Conservation (phyloP, 2,329 filamentous ascomycete genomes). For the Dactylellina cionopaga region DNA sequence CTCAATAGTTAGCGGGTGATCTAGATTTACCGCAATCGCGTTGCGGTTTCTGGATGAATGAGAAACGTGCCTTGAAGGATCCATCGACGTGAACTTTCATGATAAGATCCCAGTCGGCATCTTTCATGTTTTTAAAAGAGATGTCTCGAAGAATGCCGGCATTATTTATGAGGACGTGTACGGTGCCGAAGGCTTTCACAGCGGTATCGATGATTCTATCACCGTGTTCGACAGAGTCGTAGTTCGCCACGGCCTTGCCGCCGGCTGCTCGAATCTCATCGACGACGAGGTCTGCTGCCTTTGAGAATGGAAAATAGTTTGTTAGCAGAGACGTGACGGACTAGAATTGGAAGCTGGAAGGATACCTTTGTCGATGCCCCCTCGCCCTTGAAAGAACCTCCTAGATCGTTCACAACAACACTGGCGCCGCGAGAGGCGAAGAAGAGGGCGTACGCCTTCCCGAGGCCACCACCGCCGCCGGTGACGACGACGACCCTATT, state of each 20-base stretch:
- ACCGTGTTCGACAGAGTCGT: constrained; percentile 91
- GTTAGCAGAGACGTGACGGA: background rate
- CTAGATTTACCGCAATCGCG: no score
- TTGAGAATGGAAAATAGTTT: constrained; percentile 16
- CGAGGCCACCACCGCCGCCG: constrained; percentile 82
- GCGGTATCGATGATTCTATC: constrained; percentile 93
- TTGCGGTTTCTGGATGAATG: no score
- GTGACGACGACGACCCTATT: constrained; percentile 90
- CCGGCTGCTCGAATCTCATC: constrained; percentile 85
- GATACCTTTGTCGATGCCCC: constrained; percentile 83
- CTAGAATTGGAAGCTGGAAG: background rate
- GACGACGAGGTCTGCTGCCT: constrained; percentile 86
- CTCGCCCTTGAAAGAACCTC: constrained; percentile 91
- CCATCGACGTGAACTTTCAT: constrained; percentile 92
- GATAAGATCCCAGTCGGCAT: constrained; percentile 95
- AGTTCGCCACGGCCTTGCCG: constrained; percentile 97
- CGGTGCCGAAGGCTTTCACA: constrained; percentile 80
- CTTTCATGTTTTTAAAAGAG: constrained; percentile 99
- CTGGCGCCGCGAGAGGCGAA: constrained; percentile 91
- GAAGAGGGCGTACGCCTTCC: constrained; percentile 85
- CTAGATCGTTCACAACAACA: constrained; percentile 96
- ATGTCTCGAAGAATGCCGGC: constrained; percentile 93
- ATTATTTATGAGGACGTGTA: constrained; percentile 97
- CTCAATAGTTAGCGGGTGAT: constrained; percentile 51
- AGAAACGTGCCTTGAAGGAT: constrained; percentile 76